Conservation (phyloP, 768 basidiomycete species). For the Suillus tomentosus region DNA sequence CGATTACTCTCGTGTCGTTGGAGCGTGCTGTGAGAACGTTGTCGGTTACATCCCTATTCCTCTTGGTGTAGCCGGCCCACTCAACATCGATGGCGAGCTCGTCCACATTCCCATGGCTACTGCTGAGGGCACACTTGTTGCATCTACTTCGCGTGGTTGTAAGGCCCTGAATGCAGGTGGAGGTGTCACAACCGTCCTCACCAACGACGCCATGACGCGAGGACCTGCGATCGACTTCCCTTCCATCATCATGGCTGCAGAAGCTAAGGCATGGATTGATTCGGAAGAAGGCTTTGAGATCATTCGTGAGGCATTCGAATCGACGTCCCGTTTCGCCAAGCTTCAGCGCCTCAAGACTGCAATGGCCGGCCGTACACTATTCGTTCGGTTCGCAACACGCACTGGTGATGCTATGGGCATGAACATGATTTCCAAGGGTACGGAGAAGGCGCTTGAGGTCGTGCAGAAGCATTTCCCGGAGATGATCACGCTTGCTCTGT, state of each 20-base stretch:
- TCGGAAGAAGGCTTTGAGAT: conserved; percentile 73
- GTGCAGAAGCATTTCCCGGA: conserved; percentile 82
- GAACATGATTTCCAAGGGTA: conserved; percentile 99
- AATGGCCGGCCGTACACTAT: conserved; percentile 91
- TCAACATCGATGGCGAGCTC: conserved; percentile 82
- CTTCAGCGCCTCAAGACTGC: conserved; percentile 84
- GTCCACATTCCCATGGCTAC: conserved; percentile 99
- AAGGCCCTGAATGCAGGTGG: conserved; percentile 97
- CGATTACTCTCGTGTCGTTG: conserved; percentile 92
- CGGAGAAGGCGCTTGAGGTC: conserved; percentile 88
- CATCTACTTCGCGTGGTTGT: conserved; percentile 95
- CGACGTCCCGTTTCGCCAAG: conserved; percentile 90
- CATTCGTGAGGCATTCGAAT: conserved; percentile 87
- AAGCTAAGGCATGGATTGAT: conserved; percentile 88
- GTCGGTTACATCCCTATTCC: conserved; percentile 96
- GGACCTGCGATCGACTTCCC: conserved; percentile 99
- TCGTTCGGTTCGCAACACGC: conserved; percentile 88
- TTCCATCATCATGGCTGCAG: conserved; percentile 71
- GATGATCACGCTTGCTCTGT: conserved; percentile 88
- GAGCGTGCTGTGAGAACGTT: conserved; percentile 99
- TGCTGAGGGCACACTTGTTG: conserved; percentile 98
- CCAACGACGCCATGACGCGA: conserved; percentile 94
- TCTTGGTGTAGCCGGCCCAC: conserved; percentile 94
- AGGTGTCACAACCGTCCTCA: conserved; percentile 92
- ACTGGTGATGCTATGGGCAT: conserved; percentile 99